A percentile compares a stretch with the other conserved stretches of the same genome.
phyloP scores from a whole-genome alignment of 768 basidiomycete genomes.

The Cyclocybe cylindracea region DNA sequence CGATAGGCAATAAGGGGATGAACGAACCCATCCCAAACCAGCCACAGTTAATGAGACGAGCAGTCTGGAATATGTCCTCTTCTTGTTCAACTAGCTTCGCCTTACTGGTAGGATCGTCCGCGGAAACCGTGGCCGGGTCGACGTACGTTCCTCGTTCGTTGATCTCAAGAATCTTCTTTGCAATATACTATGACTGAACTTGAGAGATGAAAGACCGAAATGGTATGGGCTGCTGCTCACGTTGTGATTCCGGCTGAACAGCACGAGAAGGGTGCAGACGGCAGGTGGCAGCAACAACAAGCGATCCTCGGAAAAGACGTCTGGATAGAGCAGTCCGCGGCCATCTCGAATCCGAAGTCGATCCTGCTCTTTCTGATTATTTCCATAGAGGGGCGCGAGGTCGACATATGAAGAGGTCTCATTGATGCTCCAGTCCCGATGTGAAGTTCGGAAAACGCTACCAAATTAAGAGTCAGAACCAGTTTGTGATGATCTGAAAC shows the following conservation, averaged over 20 bases:
- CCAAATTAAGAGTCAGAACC: neutral
- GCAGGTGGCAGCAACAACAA: slow-evolving; percentile 79
- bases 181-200: slow-evolving; percentile 62
- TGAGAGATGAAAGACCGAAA: neutral
- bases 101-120: slow-evolving; percentile 32
- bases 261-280: slow-evolving; percentile 70
- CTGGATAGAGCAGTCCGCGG: slow-evolving; percentile 65
- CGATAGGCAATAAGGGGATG: neutral
- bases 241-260: slow-evolving; percentile 92
- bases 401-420: slow-evolving; percentile 89
- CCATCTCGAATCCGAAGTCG: slow-evolving; percentile 61
- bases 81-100: slow-evolving; percentile 52
- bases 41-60: slow-evolving; percentile 74
- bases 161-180: slow-evolving; percentile 72
- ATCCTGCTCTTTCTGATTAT: slow-evolving; percentile 61
- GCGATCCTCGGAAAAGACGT: slow-evolving; percentile 79
- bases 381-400: slow-evolving; percentile 80
- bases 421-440: slow-evolving; percentile 67
- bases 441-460: slow-evolving; percentile 84
- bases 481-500: neutral
- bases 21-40: slow-evolving; percentile 67
- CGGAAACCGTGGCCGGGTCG: slow-evolving; percentile 51
- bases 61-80: slow-evolving; percentile 83
- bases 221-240: slow-evolving; percentile 38
- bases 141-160: slow-evolving; percentile 71